phyloP scores from a whole-genome alignment of 768 basidiomycete species.

The Boletus sensibilis region DNA sequence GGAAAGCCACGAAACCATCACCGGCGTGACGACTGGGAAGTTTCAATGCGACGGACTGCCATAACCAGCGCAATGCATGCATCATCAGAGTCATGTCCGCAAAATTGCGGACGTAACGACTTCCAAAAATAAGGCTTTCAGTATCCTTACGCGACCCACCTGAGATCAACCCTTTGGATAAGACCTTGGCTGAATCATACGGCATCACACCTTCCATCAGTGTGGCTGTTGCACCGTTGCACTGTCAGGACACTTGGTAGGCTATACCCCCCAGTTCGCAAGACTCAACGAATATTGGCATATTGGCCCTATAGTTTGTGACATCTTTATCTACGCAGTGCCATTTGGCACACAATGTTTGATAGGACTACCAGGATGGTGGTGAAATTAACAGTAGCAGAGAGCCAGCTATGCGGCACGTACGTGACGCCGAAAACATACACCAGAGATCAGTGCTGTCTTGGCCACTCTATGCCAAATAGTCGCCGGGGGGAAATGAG shows the following conservation, averaged over 20 bases:
- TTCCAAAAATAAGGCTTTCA: too few relatives aligned
- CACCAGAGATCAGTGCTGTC: too few relatives aligned
- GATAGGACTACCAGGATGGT: background rate
- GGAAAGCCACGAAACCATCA: background rate
- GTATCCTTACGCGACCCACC: too few relatives aligned
- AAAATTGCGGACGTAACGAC: too few relatives aligned
- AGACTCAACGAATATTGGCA: background rate
- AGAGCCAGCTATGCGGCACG: too few relatives aligned
- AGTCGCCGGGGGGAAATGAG: background rate
- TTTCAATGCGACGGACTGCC: background rate
- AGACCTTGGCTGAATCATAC: too few relatives aligned
- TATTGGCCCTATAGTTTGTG: background rate
- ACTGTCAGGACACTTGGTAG: too few relatives aligned
- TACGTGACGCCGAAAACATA: background rate
- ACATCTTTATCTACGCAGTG: background rate
- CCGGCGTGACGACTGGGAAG: too few relatives aligned
- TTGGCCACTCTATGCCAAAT: background rate
- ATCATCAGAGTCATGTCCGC: too few relatives aligned
- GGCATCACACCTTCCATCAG: too few relatives aligned
- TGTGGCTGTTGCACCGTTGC: too few relatives aligned
- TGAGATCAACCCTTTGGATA: too few relatives aligned
- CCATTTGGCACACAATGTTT: background rate
- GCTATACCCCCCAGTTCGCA: background rate
- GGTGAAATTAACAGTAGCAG: background rate
- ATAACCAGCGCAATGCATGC: background rate